Conservation (phyloP, 305 asterid species). For the Ajuga reptans region DNA sequence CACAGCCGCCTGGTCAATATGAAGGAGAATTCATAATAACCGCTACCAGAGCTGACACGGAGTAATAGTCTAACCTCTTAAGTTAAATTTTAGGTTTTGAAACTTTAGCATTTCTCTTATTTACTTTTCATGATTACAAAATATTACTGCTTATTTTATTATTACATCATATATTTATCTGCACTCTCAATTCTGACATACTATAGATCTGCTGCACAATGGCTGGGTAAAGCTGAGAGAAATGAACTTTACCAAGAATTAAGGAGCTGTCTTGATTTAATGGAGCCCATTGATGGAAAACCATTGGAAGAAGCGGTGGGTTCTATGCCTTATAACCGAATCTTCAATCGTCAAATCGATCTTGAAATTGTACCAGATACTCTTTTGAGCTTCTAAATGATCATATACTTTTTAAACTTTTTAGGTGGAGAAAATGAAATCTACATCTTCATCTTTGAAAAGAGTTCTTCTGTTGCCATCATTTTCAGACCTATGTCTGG, state of each 20-base stretch:
- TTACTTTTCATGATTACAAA: background rate
- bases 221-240: constrained; percentile 60
- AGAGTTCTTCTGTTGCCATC: constrained; percentile 67
- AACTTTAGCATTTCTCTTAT: constrained; percentile 1
- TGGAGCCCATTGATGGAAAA: constrained; percentile 78
- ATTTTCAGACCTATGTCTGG: constrained; percentile 65
- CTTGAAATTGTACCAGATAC: constrained; percentile 9
- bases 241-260: constrained; percentile 58
- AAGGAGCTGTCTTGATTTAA: constrained; percentile 60
- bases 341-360: constrained; percentile 1
- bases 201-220: constrained; percentile 54
- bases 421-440: constrained; percentile 73
- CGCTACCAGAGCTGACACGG: constrained; percentile 68
- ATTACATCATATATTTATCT: constrained; percentile 14
- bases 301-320: constrained; percentile 73
- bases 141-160: background rate
- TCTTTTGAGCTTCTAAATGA: constrained; percentile 21
- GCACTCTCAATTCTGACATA: constrained; percentile 27
- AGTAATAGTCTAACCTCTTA: constrained; percentile 52
- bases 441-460: constrained; percentile 69
- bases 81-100: constrained; percentile 26
- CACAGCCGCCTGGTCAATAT: constrained; percentile 89
- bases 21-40: constrained; percentile 84
- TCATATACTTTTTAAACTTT: constrained; percentile 13
- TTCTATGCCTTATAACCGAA: constrained; percentile 23